Conservation (phyloP, 176 grass and related monocot species). For the Miscanthus lutarioriparius region DNA sequence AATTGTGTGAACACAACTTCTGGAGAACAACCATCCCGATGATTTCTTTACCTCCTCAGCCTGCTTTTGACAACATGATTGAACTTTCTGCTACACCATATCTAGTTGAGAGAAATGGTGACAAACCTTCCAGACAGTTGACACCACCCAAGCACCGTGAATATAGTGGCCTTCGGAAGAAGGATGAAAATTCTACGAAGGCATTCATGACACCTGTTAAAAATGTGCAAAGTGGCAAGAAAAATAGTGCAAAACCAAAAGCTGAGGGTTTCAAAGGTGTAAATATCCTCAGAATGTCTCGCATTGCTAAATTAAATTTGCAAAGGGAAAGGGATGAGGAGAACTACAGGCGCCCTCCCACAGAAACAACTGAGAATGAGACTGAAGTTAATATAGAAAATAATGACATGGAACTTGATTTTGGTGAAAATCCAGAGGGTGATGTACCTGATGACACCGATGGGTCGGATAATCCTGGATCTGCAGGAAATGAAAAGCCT, state of each 20-base stretch:
- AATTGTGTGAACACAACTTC: conserved; percentile 88
- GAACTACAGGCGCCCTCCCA: conserved; percentile 78
- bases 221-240: conserved; percentile 67
- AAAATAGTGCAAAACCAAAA: conserved; percentile 58
- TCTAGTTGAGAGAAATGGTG: conserved; percentile 74
- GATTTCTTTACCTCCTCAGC: conserved; percentile 68
- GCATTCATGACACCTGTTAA: conserved; percentile 60
- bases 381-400: conserved; percentile 82
- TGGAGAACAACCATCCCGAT: conserved; percentile 67
- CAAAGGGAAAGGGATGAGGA: conserved; percentile 88
- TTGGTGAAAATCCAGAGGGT: conserved; percentile 85
- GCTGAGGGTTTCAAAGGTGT: conserved; percentile 60
- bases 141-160: conserved; percentile 68
- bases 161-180: conserved; percentile 42
- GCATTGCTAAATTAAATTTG: conserved; percentile 94
- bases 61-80: conserved; percentile 72
- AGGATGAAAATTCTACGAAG: conserved; percentile 77
- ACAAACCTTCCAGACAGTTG: conserved; percentile 60
- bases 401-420: conserved; percentile 97
- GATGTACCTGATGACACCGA: conserved; percentile 78
- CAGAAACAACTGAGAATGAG: conserved; percentile 59
- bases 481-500: conserved; percentile 44
- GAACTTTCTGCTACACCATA: conserved; percentile 53
- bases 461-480: conserved; percentile 59
- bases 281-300: conserved; percentile 92